A percentile compares a stretch with the other conserved stretches of the same genome.
These are phyloP conservation scores for Ascochyta pisi DNA, from an alignment of 2,329 filamentous ascomycete genomes.

Conservation along the genomic window DNA sequence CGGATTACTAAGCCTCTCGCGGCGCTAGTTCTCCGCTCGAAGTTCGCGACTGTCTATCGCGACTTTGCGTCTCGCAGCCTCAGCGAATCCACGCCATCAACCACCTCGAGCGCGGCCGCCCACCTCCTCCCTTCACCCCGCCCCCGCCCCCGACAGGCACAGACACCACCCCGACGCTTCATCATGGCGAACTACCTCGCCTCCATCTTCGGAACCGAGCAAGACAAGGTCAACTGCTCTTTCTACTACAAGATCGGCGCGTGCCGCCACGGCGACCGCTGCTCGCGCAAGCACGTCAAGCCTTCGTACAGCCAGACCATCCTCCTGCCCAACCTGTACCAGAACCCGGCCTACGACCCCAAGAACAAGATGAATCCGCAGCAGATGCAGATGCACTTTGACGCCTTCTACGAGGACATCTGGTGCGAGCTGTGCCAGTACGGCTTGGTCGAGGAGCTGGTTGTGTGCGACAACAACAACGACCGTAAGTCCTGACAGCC, in stretches of 20 bases:
- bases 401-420: constrained; percentile 99
- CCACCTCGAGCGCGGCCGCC: constrained; percentile 4
- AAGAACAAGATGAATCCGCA: constrained; percentile 96
- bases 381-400: constrained; percentile 98
- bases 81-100: constrained; percentile 12
- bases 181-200: constrained; percentile 97
- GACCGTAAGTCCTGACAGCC: constrained; percentile 70
- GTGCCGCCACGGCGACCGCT: constrained; percentile 97
- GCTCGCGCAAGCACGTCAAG: constrained; percentile 98
- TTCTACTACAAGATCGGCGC: constrained; percentile 99
- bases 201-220: constrained; percentile 99
- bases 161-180: neutral
- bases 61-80: constrained; percentile 23
- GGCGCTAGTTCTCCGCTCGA: constrained; percentile 18
- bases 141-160: neutral
- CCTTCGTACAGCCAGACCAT: constrained; percentile 97
- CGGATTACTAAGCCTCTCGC: constrained; percentile 16
- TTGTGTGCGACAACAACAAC: constrained; percentile 99
- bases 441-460: constrained; percentile 94
- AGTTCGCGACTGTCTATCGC: constrained; percentile 25
- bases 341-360: constrained; percentile 96
- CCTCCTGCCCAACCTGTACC: constrained; percentile 97
- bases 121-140: neutral
- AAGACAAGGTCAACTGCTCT: constrained; percentile 98
- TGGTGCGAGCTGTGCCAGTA: constrained; percentile 99